These are phyloP conservation scores for Carex kokanica DNA, from an alignment of 176 grass and related monocot genomes.

Conservation along the genomic window DNA sequence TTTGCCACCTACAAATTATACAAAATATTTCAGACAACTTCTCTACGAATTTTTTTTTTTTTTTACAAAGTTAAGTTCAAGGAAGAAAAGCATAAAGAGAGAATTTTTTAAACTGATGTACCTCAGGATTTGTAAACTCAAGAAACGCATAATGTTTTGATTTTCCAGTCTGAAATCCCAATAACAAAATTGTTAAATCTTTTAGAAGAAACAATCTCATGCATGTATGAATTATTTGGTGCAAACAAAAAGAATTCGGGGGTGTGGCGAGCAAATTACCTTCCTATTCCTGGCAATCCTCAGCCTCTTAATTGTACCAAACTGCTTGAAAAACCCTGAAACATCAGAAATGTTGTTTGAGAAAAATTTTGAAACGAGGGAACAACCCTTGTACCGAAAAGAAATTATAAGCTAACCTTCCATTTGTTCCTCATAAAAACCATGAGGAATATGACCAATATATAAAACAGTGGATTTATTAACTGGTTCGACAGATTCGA, in stretches of 20 bases:
- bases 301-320: conserved; percentile 67
- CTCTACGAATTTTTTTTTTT: background rate
- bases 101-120: conserved; percentile 3
- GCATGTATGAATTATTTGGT: background rate
- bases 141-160: conserved; percentile 94
- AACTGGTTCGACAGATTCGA: conserved; percentile 34
- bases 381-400: background rate
- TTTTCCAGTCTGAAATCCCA: conserved; percentile 67
- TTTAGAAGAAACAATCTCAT: background rate
- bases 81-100: background rate
- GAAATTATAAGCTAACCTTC: conserved; percentile 35
- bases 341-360: background rate
- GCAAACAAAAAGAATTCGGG: background rate
- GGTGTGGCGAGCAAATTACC: conserved; percentile 19
- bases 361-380: background rate
- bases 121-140: conserved; percentile 86
- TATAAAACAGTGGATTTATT: conserved; percentile 74
- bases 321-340: conserved; percentile 85
- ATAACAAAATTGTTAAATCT: conserved; percentile 22
- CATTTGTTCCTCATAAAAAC: conserved; percentile 96
- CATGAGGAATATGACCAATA: conserved; percentile 89
- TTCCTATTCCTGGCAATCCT: conserved; percentile 74
- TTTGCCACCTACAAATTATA: conserved; percentile 62
- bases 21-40: conserved; percentile 1
- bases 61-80: background rate